A percentile compares a stretch with the other conserved stretches of the same genome.
Evolutionary conservation across 1,284 basidiomycete species (phyloP).

Genomic region (Schizophyllum commune): DNA sequence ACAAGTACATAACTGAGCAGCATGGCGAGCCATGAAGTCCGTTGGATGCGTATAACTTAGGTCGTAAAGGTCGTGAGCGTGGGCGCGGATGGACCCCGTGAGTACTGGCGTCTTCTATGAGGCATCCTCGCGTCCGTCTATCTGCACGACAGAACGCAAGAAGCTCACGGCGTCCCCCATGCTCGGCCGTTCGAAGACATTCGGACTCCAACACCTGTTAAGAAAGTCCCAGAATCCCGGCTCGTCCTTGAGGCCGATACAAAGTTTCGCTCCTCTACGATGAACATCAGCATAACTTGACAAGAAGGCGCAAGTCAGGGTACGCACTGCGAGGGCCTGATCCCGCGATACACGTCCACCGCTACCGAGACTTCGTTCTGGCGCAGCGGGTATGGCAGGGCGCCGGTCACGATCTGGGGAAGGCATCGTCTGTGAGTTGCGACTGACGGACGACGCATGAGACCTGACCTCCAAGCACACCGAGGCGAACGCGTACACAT

Average conservation of each 20-base stretch:
- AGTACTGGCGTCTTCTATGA: too few relatives aligned
- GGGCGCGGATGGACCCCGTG: too few relatives aligned
- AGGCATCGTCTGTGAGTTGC: neutral
- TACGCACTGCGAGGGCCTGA: conserved; percentile 28
- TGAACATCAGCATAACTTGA: neutral
- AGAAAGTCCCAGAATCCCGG: conserved; percentile 31
- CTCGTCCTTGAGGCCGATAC: conserved; percentile 17
- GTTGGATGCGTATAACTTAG: too few relatives aligned
- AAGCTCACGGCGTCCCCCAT: neutral
- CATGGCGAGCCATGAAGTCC: too few relatives aligned
- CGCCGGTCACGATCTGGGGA: conserved; percentile 39
- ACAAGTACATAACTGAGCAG: too few relatives aligned
- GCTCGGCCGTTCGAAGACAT: neutral
- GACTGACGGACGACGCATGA: neutral
- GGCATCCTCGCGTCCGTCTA: too few relatives aligned
- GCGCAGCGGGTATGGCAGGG: conserved; percentile 42
- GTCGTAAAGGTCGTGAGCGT: too few relatives aligned
- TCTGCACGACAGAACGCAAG: neutral
- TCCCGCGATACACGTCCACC: conserved; percentile 42
- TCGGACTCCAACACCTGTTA: neutral
- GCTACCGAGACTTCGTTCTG: conserved; percentile 47
- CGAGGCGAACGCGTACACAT: conserved; percentile 50
- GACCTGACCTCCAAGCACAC: conserved; percentile 46
- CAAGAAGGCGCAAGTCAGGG: too few relatives aligned
- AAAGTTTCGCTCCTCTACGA: conserved; percentile 12